Evolutionary conservation across 495 filamentous ascomycete species (phyloP).

Genomic region (Neurospora sp.): DNA sequence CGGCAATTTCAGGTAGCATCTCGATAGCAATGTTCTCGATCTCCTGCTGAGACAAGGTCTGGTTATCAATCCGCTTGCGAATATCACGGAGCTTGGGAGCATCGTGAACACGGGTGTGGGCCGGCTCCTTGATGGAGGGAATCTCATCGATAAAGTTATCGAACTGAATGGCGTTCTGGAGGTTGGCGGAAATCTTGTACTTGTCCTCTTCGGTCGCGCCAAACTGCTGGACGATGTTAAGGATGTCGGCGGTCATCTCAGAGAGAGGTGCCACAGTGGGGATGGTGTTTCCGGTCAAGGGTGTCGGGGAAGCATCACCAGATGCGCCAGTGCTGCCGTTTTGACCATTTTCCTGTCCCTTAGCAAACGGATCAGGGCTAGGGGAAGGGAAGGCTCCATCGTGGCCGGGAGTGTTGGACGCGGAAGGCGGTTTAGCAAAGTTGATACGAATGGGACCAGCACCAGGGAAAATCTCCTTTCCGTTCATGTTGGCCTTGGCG

Average conservation of each 20-base stretch:
- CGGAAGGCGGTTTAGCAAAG: slow-evolving; percentile 90
- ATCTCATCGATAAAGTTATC: slow-evolving; percentile 71
- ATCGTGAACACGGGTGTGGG: slow-evolving; percentile 84
- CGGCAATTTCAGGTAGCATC: slow-evolving; percentile 95
- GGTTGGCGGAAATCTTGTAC: slow-evolving; percentile 57
- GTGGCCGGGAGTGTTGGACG: slow-evolving; percentile 71
- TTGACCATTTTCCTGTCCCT: slow-evolving; percentile 35
- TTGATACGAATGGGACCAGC: slow-evolving; percentile 92
- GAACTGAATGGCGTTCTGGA: slow-evolving; percentile 67
- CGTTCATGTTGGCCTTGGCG: slow-evolving; percentile 78
- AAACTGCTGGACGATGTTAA: slow-evolving; percentile 79
- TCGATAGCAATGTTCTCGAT: slow-evolving; percentile 84
- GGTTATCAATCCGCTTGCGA: slow-evolving; percentile 93
- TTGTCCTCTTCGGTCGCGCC: slow-evolving; percentile 77
- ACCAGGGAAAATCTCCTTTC: slow-evolving; percentile 96
- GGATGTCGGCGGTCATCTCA: slow-evolving; percentile 72
- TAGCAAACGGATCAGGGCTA: slow-evolving; percentile 75
- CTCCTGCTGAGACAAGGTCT: slow-evolving; percentile 70
- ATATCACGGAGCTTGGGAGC: slow-evolving; percentile 94
- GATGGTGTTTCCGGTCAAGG: slow-evolving; percentile 34
- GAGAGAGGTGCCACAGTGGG: slow-evolving; percentile 61
- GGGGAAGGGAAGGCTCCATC: slow-evolving; percentile 82
- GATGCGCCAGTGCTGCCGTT: slow-evolving; percentile 30
- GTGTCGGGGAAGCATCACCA: slow-evolving; percentile 32
- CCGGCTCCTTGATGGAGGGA: slow-evolving; percentile 78